These are phyloP conservation scores for Rhododendron williamsianum DNA, from an alignment of 148 eudicot species.

Conservation along the genomic window DNA sequence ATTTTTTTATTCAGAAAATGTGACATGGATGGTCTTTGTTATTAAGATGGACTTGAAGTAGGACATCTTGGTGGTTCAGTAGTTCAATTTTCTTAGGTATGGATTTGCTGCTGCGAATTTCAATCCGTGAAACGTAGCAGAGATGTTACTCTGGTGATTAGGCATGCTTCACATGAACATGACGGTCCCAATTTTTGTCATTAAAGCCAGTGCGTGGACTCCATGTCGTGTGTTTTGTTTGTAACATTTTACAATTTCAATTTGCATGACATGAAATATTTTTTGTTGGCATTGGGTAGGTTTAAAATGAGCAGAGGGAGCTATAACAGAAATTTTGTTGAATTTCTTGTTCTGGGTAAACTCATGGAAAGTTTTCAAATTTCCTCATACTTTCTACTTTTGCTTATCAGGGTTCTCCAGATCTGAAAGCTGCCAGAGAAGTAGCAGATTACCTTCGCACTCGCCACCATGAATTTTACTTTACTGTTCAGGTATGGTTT, in stretches of 20 bases:
- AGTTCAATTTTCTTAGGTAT: background rate
- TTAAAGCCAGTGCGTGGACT: background rate
- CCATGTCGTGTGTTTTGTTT: background rate
- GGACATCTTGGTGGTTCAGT: background rate
- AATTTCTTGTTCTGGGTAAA: background rate
- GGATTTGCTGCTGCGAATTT: background rate
- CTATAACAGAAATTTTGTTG: background rate
- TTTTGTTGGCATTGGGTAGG: background rate
- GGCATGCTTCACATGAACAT: background rate
- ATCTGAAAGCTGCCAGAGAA: constrained; percentile 85
- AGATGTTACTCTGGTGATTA: background rate
- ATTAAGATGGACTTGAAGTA: background rate
- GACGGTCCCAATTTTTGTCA: background rate
- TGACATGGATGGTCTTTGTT: background rate
- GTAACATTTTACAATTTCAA: background rate
- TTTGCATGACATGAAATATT: background rate
- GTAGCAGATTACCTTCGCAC: constrained; percentile 92
- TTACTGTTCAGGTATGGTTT: constrained; percentile 78
- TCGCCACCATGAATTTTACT: constrained; percentile 92
- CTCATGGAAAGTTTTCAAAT: background rate
- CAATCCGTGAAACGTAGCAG: background rate
- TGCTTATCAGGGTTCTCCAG: constrained; percentile 83
- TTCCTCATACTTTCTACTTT: background rate
- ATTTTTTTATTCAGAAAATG: background rate
- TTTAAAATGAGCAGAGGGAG: background rate